A percentile compares a stretch with the other conserved stretches of the same genome.
phyloP scores from a whole-genome alignment of 805 yeast genomes.

The Zygotorulaspora sp. region DNA sequence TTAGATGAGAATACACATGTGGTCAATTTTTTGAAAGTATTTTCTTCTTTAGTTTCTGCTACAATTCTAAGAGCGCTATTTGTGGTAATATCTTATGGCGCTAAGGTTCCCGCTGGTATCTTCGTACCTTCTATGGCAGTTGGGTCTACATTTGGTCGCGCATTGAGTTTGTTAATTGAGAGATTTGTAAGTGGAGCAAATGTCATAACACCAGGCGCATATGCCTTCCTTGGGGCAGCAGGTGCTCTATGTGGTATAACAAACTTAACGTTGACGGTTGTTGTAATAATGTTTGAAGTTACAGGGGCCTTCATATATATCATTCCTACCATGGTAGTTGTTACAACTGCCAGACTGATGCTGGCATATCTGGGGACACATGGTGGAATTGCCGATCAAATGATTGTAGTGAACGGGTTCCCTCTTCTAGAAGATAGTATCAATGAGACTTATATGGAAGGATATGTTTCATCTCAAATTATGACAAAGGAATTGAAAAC shows the following conservation, averaged over 20 bases:
- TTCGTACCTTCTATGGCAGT: constrained; percentile 96
- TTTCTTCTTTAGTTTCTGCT: constrained; percentile 60
- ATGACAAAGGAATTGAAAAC: constrained; percentile 47
- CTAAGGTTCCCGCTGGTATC: constrained; percentile 95
- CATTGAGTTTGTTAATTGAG: constrained; percentile 72
- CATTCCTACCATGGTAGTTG: constrained; percentile 94
- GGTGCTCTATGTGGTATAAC: constrained; percentile 94
- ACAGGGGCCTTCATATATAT: constrained; percentile 93
- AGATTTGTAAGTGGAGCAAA: constrained; percentile 38
- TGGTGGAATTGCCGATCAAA: constrained; percentile 93
- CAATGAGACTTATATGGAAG: constrained; percentile 47
- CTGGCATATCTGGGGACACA: constrained; percentile 64
- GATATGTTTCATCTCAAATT: constrained; percentile 47
- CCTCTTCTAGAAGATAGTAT: constrained; percentile 73
- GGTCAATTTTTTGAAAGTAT: constrained; percentile 32
- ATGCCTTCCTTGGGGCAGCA: constrained; percentile 94
- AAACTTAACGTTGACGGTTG: constrained; percentile 86
- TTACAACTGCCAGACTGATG: constrained; percentile 79
- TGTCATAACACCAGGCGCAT: constrained; percentile 89
- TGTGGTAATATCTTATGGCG: constrained; percentile 83
- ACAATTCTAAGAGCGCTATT: constrained; percentile 65
- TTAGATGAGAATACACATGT: constrained; percentile 32
- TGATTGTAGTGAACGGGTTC: constrained; percentile 81
- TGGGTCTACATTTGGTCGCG: constrained; percentile 92
- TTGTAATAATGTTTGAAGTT: constrained; percentile 89